Base-by-base conservation (phyloP, 495 filamentous ascomycete genomes). In the Talaromyces borbonicus region DNA sequence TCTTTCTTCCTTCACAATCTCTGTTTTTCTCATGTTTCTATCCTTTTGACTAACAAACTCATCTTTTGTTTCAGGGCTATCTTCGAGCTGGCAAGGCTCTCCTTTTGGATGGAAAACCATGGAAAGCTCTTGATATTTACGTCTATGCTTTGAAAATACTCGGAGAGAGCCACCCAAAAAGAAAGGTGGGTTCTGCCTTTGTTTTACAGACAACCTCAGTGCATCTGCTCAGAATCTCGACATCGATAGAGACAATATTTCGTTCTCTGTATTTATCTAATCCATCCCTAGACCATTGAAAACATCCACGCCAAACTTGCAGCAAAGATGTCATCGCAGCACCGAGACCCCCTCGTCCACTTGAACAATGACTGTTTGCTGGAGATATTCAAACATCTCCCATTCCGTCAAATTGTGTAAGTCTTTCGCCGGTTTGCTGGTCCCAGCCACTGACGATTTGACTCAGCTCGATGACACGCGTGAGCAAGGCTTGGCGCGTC, bases 71-170 rank as follows among this genome's bases (percentile, higher is more conserved):
- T 4, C 26, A 79, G 74, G 82, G 82, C 18, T 84, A 85, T 60
- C 60, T 85, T 9, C 75, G 80, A n/a, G 71, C 74, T 16, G 82
- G 70, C 5, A 79, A 80, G 50, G 61, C 79, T 3, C 66, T 86
- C 5, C 59, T 78, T 14, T 59, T 80, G 35, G 67, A 75, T 51
- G 68, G 68, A 3, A 80, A 71, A 47, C 55, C 60, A 5, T 61
- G 71, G 4, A 67, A 70, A 25, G 82, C 81, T 3, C 50, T 75
- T 12, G 62, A 71, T n/a, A 64, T 84, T 1, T 85, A 84, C 52
- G 59, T 65, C n/a, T 77, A 77, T 56, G 82, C 73, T 4, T 54
- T 83, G 30, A 67, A 67, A 40, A 66, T 59, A 25, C 59, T 83
- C 14, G 57, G 66, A 3, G 49, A 57, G 8, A 52, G 59, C 14